A percentile compares a stretch with the other conserved stretches of the same genome.
Evolutionary conservation across 352 stramenopile genomes (phyloP).

Genomic region (Phytophthora palmivora): DNA sequence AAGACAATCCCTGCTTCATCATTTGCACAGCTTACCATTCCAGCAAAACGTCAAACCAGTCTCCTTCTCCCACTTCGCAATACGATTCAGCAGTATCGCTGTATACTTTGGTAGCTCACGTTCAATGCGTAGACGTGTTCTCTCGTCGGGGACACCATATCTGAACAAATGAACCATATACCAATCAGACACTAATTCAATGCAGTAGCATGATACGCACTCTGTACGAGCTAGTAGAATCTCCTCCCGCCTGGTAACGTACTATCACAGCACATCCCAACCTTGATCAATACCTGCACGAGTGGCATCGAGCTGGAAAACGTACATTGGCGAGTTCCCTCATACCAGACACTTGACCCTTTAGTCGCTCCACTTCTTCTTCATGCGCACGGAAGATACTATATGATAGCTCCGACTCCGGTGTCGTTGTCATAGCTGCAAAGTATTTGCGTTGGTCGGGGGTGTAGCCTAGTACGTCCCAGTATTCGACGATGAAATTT

Average conservation of each 20-base stretch:
- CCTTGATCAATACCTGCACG: slow-evolving; percentile 16
- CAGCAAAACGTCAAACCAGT: slow-evolving; percentile 41
- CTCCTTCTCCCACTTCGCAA: slow-evolving; percentile 49
- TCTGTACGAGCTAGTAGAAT: slow-evolving; percentile 47
- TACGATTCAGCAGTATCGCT: slow-evolving; percentile 41
- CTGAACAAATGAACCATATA: slow-evolving; percentile 10
- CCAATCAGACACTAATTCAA: neutral
- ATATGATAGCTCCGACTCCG: slow-evolving; percentile 32
- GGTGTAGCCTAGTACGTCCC: slow-evolving; percentile 34
- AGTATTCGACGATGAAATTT: slow-evolving; percentile 31
- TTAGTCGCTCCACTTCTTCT: slow-evolving; percentile 38
- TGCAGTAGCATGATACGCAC: slow-evolving; percentile 19
- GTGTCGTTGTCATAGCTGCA: slow-evolving; percentile 32
- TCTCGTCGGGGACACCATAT: slow-evolving; percentile 39
- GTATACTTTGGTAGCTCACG: slow-evolving; percentile 54
- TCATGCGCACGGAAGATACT: slow-evolving; percentile 40
- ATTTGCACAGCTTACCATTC: slow-evolving; percentile 35
- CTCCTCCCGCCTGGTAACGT: neutral
- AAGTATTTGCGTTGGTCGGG: slow-evolving; percentile 33
- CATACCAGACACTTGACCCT: slow-evolving; percentile 31
- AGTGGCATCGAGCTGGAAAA: neutral
- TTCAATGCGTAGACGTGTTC: slow-evolving; percentile 44
- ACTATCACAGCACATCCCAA: neutral
- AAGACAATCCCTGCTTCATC: neutral
- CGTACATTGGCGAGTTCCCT: slow-evolving; percentile 27